A percentile compares a stretch with the other conserved stretches of the same genome.
Evolutionary conservation across 2,329 filamentous ascomycete species (phyloP).

Genomic region (Fusarium beomiforme): DNA sequence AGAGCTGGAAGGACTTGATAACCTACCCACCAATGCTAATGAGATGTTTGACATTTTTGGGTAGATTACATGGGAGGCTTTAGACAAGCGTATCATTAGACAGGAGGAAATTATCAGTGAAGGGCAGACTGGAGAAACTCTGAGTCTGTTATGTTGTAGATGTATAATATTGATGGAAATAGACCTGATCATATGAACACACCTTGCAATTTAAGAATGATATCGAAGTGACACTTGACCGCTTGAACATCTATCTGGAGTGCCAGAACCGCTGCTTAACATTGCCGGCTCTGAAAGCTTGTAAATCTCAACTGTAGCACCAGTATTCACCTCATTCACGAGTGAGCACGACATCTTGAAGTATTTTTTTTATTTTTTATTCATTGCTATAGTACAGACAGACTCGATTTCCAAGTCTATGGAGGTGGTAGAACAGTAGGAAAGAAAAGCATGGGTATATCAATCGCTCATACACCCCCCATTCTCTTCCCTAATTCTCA

Average conservation of each 20-base stretch:
- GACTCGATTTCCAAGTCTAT: slow-evolving; percentile 48
- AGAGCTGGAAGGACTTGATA: slow-evolving; percentile 46
- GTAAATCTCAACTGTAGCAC: background rate
- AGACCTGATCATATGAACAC: slow-evolving; percentile 33
- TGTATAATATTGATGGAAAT: slow-evolving; percentile 32
- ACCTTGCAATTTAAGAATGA: background rate
- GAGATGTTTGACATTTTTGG: background rate
- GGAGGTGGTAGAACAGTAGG: slow-evolving; percentile 44
- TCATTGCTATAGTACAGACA: slow-evolving; percentile 50
- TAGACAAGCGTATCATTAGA: slow-evolving; percentile 29
- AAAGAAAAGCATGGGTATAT: slow-evolving; percentile 38
- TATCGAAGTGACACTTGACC: background rate
- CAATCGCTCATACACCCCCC: slow-evolving; percentile 36
- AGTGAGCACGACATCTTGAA: slow-evolving; percentile 5
- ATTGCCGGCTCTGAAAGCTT: no score
- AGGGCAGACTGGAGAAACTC: background rate
- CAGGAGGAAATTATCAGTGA: background rate
- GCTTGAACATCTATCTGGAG: background rate
- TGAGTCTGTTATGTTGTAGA: background rate
- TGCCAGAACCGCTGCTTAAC: background rate
- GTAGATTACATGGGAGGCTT: slow-evolving; percentile 24
- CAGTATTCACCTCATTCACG: background rate
- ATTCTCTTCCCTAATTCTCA: slow-evolving; percentile 23
- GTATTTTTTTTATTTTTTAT: slow-evolving; percentile 40
- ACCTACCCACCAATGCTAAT: background rate